Base-by-base conservation (phyloP, 352 stramenopile species). In the Vaucheria bursata region DNA sequence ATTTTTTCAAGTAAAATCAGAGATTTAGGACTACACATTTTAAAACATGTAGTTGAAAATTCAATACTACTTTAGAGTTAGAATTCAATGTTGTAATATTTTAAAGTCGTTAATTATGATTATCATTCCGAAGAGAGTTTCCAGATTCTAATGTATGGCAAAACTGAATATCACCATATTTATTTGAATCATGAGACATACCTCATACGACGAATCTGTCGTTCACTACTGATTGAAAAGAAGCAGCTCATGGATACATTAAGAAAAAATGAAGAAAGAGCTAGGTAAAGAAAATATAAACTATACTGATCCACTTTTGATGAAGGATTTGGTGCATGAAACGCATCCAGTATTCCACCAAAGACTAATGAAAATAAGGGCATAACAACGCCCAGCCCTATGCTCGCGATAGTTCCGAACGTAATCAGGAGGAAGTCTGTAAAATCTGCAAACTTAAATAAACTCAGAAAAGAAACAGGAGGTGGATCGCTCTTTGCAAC, bases 351-450 rank as follows among this genome's bases (percentile, higher is more conserved):
- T 38, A 84, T 83, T 36, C 75, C 76, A 6, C 79, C 79, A 31
- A 84, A 84, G 29, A 84, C 75, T 25, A 84, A 71, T 36, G 50
- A 74, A 36, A 84, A 84, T 6, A 80, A 31, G 12, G 79, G 79
- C 79, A 84, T 84, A 2, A 78, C 69, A 12, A 84, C 69, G 52
- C 79, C 79, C 18, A 74, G 71, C 1, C 75, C 79, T 50, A 69
- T 69, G 59, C 29, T 38, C 18, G 59, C 59, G 5, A 29, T 18
- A 38, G 59, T 8, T 8, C 59, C 59, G 8, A 18, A 4, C 5
- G 18, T 8, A 8, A 69, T 34, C 59, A 69, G 59, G 29, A 69
- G 4, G 5, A 34, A 18, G 59, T 69, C 59, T 8, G 33, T 5
- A 6, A 8, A 6, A 18, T 69, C 59, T 4, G 59, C 59, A 29